Evolutionary conservation across 495 filamentous ascomycete species (phyloP), one percentile per base, ranked within the genome.

Genomic region (Tuber borchii): DNA sequence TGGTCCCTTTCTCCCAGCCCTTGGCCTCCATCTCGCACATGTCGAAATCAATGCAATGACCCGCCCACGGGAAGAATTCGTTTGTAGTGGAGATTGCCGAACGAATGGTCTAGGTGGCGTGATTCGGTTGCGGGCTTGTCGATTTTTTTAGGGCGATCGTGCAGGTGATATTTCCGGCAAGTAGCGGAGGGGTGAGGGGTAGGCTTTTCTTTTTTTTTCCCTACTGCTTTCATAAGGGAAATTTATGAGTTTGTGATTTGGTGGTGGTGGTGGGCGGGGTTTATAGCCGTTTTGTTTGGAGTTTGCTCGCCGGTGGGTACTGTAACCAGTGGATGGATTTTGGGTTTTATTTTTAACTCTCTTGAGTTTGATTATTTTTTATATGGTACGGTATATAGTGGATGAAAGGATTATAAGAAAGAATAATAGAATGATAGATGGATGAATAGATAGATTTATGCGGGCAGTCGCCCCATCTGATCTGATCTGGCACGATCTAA

Each of bases 61-160:
- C 56, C 56, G 56, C 56, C 56, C 17, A 34, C 26, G 56, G 56
- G 56, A 65, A 34, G 56, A 34, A 1, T 65, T 65, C 56, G 56
- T 65, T 65, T 65, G 56, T 34, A 65, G 56, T 65, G 56, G 56
- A 34, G 56, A 65, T 65, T 65, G 2, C 56, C 56, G 56, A 65
- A 34, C 12, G 56, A 65, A 34, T 34, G 56, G 56, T 16, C 26
- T 26, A 31, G 12, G 51, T 65, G 56, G 56, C 3, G 26, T 65
- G 56, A 34, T 65, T 65, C 56, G 14, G 14, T 26, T 8, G 26
- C 31, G 56, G 56, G 26, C 26, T 34, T 34, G 26, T 16, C 26
- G 56, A 34, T 65, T 31, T 31, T 46, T 65, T 65, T 65, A 65
- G 26, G 31, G 26, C 10, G 26, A 65, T 31, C 56, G 7, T 65